These are phyloP conservation scores for Leccinum solheimii DNA, from an alignment of 1,284 basidiomycete species.

Conservation along the genomic window DNA sequence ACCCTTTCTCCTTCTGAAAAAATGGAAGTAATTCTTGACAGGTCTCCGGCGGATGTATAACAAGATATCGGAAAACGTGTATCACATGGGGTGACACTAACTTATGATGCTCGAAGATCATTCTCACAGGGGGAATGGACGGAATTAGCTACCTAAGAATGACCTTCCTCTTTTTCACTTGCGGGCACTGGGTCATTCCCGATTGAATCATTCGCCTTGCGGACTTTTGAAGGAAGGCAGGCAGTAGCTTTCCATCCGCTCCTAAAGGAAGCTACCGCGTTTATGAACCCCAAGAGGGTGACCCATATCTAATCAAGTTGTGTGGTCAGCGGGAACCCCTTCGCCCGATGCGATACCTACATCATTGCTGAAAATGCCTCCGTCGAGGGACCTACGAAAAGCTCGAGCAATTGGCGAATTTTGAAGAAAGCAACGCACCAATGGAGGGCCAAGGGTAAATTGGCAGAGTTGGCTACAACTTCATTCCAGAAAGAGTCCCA, in stretches of 20 bases:
- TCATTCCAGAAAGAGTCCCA: constrained; percentile 77
- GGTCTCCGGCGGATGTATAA: background rate
- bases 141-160: constrained; percentile 7
- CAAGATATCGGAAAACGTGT: background rate
- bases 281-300: constrained; percentile 60
- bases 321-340: background rate
- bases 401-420: constrained; percentile 1
- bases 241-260: constrained; percentile 77
- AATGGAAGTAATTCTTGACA: background rate
- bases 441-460: constrained; percentile 80
- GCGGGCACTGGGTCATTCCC: constrained; percentile 8
- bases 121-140: background rate
- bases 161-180: constrained; percentile 12
- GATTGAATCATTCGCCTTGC: background rate
- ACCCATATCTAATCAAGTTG: constrained; percentile 53
- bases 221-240: constrained; percentile 34
- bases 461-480: constrained; percentile 69
- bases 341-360: constrained; percentile 37
- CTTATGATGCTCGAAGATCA: background rate
- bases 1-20: background rate
- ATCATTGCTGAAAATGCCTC: constrained; percentile 64
- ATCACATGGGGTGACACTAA: background rate
- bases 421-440: constrained; percentile 54
- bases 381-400: constrained; percentile 60
- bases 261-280: constrained; percentile 64